Evolutionary conservation across 192 early-diverging fungal species (phyloP).

Genomic region (Dissophora globulifera): DNA sequence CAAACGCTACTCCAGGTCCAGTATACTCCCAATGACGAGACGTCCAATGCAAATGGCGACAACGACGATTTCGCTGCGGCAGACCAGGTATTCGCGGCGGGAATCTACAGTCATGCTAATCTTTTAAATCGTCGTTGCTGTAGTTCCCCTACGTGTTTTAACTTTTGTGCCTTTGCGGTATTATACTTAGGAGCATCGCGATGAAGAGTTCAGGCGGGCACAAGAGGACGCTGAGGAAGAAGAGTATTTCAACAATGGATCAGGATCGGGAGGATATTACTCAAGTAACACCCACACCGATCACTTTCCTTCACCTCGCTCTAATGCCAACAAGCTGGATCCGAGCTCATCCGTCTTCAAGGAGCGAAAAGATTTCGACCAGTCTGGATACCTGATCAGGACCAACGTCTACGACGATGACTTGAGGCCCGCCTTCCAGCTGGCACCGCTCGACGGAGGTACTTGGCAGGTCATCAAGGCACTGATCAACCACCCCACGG

Average conservation of each 20-base stretch:
- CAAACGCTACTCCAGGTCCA: constrained; percentile 83
- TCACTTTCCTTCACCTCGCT: constrained; percentile 35
- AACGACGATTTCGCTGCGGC: constrained; percentile 33
- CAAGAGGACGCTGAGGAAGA: constrained; percentile 40
- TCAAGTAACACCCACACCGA: constrained; percentile 37
- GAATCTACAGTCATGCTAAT: too few relatives aligned
- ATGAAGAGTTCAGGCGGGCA: constrained; percentile 39
- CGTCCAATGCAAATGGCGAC: constrained; percentile 26
- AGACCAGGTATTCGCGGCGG: constrained; percentile 33
- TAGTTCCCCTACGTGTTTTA: too few relatives aligned
- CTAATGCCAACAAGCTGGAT: constrained; percentile 46
- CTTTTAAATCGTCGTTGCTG: too few relatives aligned
- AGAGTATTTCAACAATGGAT: constrained; percentile 25
- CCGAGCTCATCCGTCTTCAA: constrained; percentile 59
- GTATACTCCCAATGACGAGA: constrained; percentile 69
- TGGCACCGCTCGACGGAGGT: constrained; percentile 68
- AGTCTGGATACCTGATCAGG: constrained; percentile 72
- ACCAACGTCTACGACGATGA: constrained; percentile 61
- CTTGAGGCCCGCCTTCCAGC: constrained; percentile 68
- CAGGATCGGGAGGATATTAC: constrained; percentile 29
- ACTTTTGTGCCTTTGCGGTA: not conserved
- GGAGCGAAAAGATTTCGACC: constrained; percentile 57
- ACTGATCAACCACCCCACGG: constrained; percentile 69
- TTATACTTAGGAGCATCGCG: constrained; percentile 19
- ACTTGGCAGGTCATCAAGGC: constrained; percentile 65